Conservation (phyloP, 2,329 filamentous ascomycete species). For the Colletotrichum tofieldiae region DNA sequence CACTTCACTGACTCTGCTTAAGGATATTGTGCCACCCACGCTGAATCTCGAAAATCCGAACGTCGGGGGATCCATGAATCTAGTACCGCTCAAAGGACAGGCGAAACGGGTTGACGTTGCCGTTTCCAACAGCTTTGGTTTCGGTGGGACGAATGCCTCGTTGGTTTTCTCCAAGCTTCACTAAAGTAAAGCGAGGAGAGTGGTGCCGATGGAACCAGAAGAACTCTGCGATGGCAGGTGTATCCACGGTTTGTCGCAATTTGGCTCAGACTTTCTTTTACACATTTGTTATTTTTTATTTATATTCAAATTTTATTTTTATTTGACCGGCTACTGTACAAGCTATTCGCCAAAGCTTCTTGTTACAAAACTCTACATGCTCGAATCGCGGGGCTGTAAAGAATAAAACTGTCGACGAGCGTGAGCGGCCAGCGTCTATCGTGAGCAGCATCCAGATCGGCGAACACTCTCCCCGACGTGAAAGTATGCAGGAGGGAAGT, state of each 20-base stretch:
- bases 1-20: constrained; percentile 27
- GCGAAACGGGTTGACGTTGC: constrained; percentile 79
- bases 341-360: background rate
- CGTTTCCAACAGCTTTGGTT: constrained; percentile 96
- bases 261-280: background rate
- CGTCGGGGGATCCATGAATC: constrained; percentile 84
- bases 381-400: background rate
- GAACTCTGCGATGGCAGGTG: constrained; percentile 15
- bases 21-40: constrained; percentile 89
- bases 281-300: too few relatives aligned
- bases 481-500: background rate
- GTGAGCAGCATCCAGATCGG: background rate
- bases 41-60: constrained; percentile 82
- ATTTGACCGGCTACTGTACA: background rate
- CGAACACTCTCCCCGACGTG: background rate
- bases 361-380: background rate
- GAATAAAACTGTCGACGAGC: background rate
- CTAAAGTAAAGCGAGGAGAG: constrained; percentile 8
- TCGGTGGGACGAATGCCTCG: constrained; percentile 95
- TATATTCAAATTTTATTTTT: too few relatives aligned
- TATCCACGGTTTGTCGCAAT: background rate
- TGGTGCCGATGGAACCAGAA: constrained; percentile 3
- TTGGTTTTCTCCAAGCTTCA: constrained; percentile 76
- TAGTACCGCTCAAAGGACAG: constrained; percentile 82
- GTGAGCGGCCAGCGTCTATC: background rate